A percentile compares a stretch with the other conserved stretches of the same genome.
phyloP scores from a whole-genome alignment of 768 basidiomycete genomes.

The Cubamyces lactineus region DNA sequence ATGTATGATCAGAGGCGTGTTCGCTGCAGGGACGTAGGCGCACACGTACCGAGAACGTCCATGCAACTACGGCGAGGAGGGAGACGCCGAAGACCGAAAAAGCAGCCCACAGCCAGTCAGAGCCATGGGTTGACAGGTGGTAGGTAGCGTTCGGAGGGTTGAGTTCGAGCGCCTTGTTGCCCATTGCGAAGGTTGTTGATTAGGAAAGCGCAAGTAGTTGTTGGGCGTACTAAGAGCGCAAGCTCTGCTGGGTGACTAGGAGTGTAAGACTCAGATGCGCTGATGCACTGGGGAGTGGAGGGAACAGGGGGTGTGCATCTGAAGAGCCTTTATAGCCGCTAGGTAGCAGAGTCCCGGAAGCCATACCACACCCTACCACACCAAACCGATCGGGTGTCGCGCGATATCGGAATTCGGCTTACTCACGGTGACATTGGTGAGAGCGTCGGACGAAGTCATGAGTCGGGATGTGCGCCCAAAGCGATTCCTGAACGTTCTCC shows the following conservation, averaged over 20 bases:
- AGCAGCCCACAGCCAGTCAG: conserved; percentile 59
- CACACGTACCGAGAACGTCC: conserved; percentile 39
- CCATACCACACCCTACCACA: background rate
- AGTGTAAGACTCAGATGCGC: background rate
- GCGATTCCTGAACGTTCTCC: conserved; percentile 18
- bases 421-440: background rate
- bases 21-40: background rate
- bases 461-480: conserved; percentile 1
- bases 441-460: background rate
- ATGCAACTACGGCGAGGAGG: conserved; percentile 42
- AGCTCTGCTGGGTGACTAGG: background rate
- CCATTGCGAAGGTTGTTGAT: conserved; percentile 3
- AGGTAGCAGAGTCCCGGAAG: conserved; percentile 1
- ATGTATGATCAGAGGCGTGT: background rate
- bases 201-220: background rate
- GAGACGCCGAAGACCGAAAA: conserved; percentile 52
- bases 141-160: conserved; percentile 42
- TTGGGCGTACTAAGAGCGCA: background rate
- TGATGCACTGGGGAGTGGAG: background rate
- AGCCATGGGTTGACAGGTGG: conserved; percentile 49
- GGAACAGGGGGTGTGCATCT: background rate
- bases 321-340: conserved; percentile 2
- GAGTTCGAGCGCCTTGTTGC: conserved; percentile 36
- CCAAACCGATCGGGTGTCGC: conserved; percentile 11
- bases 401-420: conserved; percentile 14